A percentile compares a stretch with the other conserved stretches of the same genome.
Evolutionary conservation across 75 land plant species (phyloP).

Genomic region (Sequoiadendron giganteum): DNA sequence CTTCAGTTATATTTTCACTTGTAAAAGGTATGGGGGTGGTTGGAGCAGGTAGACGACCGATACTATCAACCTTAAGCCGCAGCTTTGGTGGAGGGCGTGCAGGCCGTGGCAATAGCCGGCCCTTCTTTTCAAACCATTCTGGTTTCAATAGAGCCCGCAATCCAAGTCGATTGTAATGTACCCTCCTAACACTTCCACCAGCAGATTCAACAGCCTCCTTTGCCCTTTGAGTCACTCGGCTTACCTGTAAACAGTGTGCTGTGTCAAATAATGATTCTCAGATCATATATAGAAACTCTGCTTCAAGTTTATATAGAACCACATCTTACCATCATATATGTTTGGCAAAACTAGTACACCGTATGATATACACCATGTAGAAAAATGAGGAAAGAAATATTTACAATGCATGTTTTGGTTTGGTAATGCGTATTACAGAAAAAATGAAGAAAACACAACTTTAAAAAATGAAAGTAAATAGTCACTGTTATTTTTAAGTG

Average conservation of each 20-base stretch:
- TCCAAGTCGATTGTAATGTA: slow-evolving; percentile 84
- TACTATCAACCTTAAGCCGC: slow-evolving; percentile 70
- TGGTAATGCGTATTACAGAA: not conserved
- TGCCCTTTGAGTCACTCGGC: slow-evolving; percentile 82
- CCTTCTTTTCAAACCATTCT: slow-evolving; percentile 94
- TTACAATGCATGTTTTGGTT: not conserved
- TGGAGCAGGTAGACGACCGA: slow-evolving; percentile 94
- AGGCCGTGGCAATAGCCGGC: slow-evolving; percentile 74
- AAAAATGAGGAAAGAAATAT: not conserved
- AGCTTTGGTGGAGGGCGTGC: slow-evolving; percentile 88
- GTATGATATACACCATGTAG: not conserved
- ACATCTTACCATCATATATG: not conserved
- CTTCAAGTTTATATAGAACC: not conserved
- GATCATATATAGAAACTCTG: not conserved
- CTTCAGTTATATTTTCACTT: slow-evolving; percentile 22
- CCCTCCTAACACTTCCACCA: slow-evolving; percentile 84
- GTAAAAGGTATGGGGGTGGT: slow-evolving; percentile 60
- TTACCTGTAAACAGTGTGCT: slow-evolving; percentile 47
- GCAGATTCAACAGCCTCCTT: slow-evolving; percentile 86
- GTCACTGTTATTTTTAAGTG: not conserved
- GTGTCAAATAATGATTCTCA: not conserved
- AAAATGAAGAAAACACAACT: not conserved
- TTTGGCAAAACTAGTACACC: not conserved
- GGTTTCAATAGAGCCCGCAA: slow-evolving; percentile 76
- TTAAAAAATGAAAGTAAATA: not conserved